Conservation (phyloP, 1,139 yeast species). For the Chernovozyma sophiae-reginae region DNA sequence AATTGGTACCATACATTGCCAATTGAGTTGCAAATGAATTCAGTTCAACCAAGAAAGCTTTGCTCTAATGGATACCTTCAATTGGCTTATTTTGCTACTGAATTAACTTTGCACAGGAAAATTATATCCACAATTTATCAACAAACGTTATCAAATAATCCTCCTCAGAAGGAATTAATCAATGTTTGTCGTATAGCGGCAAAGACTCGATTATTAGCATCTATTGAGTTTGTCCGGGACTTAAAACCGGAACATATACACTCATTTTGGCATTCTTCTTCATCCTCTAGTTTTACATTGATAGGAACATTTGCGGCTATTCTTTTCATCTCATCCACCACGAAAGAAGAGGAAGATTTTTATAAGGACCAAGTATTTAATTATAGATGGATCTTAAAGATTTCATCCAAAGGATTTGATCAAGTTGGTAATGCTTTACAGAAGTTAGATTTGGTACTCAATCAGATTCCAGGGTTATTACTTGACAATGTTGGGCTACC, state of each 20-base stretch:
- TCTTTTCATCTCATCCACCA: conserved; percentile 57
- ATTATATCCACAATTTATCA: conserved; percentile 58
- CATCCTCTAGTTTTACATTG: conserved; percentile 71
- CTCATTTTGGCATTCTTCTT: conserved; percentile 84
- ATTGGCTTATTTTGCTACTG: conserved; percentile 82
- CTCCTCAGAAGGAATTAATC: conserved; percentile 54
- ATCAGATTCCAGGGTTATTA: conserved; percentile 64
- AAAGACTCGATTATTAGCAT: conserved; percentile 70
- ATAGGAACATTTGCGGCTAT: conserved; percentile 87
- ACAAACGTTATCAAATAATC: conserved; percentile 33
- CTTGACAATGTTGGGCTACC: conserved; percentile 43
- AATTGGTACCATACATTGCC: conserved; percentile 87
- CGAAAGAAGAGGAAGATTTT: conserved; percentile 57
- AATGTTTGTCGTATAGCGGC: conserved; percentile 83
- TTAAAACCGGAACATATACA: conserved; percentile 78
- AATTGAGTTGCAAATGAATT: conserved; percentile 58
- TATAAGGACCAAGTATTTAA: conserved; percentile 68
- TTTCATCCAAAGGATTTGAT: conserved; percentile 69
- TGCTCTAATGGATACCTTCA: conserved; percentile 75
- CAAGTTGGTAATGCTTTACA: conserved; percentile 68
- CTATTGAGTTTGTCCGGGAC: conserved; percentile 73
- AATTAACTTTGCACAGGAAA: conserved; percentile 76
- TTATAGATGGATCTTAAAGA: conserved; percentile 71
- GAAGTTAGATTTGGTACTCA: conserved; percentile 60
- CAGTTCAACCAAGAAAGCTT: conserved; percentile 56